A percentile compares a stretch with the other conserved stretches of the same genome.
Evolutionary conservation across 176 grass and related monocot genomes (phyloP).

Genomic region (Themeda triandra): DNA sequence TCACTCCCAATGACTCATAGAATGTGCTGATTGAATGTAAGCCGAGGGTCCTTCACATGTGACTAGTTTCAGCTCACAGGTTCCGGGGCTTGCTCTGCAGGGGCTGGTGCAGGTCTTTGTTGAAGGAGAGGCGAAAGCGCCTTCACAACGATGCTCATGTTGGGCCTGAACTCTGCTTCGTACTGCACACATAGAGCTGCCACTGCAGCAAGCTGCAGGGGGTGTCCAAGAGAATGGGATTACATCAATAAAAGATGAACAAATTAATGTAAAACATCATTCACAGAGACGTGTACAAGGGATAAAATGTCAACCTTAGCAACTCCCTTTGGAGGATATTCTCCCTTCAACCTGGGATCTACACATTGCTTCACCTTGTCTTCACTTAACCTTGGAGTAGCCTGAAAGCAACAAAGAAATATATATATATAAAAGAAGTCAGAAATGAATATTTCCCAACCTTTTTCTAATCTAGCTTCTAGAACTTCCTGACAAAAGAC

Average conservation of each 20-base stretch:
- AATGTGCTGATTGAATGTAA: conserved; percentile 8
- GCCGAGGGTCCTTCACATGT: neutral
- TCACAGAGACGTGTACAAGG: neutral
- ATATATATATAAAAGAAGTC: neutral
- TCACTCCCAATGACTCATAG: neutral
- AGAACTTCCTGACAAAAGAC: neutral
- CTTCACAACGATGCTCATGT: conserved; percentile 91
- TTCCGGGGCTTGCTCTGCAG: conserved; percentile 18
- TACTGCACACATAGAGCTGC: conserved; percentile 85
- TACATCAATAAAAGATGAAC: neutral
- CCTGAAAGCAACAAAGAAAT: conserved; percentile 23
- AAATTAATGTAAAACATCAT: neutral
- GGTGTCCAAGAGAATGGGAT: neutral
- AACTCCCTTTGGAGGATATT: conserved; percentile 51
- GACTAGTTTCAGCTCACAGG: conserved; percentile 13
- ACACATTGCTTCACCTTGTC: conserved; percentile 67
- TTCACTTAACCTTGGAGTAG: conserved; percentile 54
- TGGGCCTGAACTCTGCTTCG: conserved; percentile 91
- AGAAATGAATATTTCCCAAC: neutral
- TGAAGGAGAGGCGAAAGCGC: conserved; percentile 75
- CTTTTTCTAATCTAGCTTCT: neutral
- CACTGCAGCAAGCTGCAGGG: conserved; percentile 73
- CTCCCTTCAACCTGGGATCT: conserved; percentile 63
- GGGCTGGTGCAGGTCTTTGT: conserved; percentile 41
- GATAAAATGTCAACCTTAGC: conserved; percentile 39